Evolutionary conservation across 805 yeast genomes (phyloP).

Genomic region (Kregervanrija pseudodelftensis): DNA sequence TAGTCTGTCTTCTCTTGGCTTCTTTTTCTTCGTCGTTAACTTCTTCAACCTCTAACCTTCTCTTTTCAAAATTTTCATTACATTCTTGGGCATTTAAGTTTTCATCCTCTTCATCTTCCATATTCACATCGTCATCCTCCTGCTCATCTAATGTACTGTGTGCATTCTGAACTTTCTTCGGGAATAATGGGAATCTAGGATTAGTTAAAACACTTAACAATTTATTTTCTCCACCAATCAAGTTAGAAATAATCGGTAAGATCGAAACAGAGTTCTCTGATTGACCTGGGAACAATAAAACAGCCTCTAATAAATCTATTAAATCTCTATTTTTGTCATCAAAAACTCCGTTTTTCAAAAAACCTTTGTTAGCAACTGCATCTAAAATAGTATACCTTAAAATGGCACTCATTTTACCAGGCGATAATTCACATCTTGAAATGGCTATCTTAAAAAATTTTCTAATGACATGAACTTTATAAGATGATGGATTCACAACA

Average conservation of each 20-base stretch:
- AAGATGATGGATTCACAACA: conserved; percentile 31
- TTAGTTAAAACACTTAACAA: conserved; percentile 55
- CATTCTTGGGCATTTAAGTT: background rate
- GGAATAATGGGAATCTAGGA: conserved; percentile 63
- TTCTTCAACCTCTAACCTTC: conserved; percentile 6
- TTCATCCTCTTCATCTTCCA: background rate
- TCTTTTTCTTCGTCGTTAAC: conserved; percentile 8
- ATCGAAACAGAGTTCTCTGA: conserved; percentile 49
- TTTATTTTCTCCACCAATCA: conserved; percentile 42
- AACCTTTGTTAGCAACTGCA: conserved; percentile 26
- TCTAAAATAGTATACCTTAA: conserved; percentile 36
- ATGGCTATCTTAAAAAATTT: conserved; percentile 44
- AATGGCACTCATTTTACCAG: conserved; percentile 58
- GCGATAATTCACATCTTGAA: conserved; percentile 44
- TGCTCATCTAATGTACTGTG: conserved; percentile 8
- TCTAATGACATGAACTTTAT: conserved; percentile 31
- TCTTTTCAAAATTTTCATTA: conserved; percentile 7
- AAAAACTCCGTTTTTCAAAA: conserved; percentile 22
- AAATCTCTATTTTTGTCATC: conserved; percentile 25
- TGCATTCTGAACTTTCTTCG: conserved; percentile 6
- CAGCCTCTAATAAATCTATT: conserved; percentile 43
- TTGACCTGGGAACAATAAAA: conserved; percentile 63
- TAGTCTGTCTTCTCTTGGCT: conserved; percentile 9
- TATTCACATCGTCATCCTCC: conserved; percentile 11
- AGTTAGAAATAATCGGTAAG: conserved; percentile 58